Percentiles rank a stretch among this genome's conserved stretches.
Evolutionary conservation across 805 yeast genomes (phyloP).

Genomic region (Priceomyces castillae): DNA sequence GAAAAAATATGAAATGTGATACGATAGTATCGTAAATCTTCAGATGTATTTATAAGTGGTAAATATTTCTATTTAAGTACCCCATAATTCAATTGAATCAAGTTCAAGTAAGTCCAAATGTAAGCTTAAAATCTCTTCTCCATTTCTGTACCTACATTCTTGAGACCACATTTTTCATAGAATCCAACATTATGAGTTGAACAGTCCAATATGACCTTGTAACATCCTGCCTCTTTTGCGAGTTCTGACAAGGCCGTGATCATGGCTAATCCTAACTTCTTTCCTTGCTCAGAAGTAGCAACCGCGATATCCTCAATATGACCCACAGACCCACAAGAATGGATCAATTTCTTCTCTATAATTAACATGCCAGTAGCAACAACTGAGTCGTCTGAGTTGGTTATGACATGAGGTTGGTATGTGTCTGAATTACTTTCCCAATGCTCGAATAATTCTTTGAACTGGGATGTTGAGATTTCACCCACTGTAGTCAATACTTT

Average conservation of each 20-base stretch:
- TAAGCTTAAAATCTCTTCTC: constrained; percentile 40
- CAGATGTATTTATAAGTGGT: too few relatives aligned
- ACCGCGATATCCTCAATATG: constrained; percentile 96
- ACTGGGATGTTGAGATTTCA: constrained; percentile 50
- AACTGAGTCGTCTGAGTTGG: constrained; percentile 47
- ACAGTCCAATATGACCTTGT: constrained; percentile 89
- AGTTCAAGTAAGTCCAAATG: neutral
- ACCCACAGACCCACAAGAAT: constrained; percentile 80
- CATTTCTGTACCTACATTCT: constrained; percentile 69
- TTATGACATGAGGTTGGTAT: constrained; percentile 71
- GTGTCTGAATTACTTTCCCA: constrained; percentile 56
- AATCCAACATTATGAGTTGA: constrained; percentile 77
- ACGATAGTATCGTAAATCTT: too few relatives aligned
- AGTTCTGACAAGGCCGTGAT: constrained; percentile 59
- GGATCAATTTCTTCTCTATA: constrained; percentile 80
- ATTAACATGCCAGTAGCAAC: constrained; percentile 85
- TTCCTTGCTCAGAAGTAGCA: constrained; percentile 71
- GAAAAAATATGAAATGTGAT: constrained; percentile 22
- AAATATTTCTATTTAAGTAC: neutral
- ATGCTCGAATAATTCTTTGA: constrained; percentile 48
- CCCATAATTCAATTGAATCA: neutral
- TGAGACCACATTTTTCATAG: constrained; percentile 84
- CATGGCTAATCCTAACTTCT: constrained; percentile 67
- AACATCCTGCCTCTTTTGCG: constrained; percentile 66
- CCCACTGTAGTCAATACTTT: constrained; percentile 83